Conservation (phyloP, 139 green algal species). For the Volvox africanus region DNA sequence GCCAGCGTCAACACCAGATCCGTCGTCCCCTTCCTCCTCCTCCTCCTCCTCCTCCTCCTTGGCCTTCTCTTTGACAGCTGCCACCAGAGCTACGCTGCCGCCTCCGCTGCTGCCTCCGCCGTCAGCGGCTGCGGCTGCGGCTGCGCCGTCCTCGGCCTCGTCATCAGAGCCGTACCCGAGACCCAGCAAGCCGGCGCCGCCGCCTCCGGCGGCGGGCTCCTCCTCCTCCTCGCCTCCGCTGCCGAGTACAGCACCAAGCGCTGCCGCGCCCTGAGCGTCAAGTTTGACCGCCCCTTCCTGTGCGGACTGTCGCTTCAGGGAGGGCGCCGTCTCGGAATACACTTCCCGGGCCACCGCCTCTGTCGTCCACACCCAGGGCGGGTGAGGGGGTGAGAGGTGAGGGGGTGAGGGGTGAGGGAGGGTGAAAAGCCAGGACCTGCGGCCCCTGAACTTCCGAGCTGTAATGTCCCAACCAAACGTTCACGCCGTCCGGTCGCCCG, state of each 20-base stretch:
- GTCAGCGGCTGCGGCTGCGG: too few species aligned
- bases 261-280: not conserved
- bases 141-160: constrained; percentile 33
- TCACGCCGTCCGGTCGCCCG: too few species aligned
- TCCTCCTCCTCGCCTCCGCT: constrained; percentile 23
- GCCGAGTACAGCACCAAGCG: constrained; percentile 17
- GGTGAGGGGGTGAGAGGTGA: not conserved
- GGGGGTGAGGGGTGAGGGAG: not conserved
- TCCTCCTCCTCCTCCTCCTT: not conserved
- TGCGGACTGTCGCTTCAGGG: not conserved
- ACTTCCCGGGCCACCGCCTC: constrained; percentile 65
- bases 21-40: not conserved
- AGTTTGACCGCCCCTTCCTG: constrained; percentile 48
- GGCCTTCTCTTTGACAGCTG: not conserved
- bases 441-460: not conserved
- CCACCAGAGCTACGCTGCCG: not conserved
- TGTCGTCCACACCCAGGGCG: constrained; percentile 20
- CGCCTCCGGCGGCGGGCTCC: constrained; percentile 2
- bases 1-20: not conserved
- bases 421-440: too few species aligned
- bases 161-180: constrained; percentile 63
- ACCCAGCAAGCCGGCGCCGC: constrained; percentile 29
- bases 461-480: not conserved
- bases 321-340: constrained; percentile 30
- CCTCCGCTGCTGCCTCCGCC: not conserved